A percentile compares a stretch with the other conserved stretches of the same genome.
These are phyloP conservation scores for Lasiodiplodia theobromae DNA, from an alignment of 2,329 filamentous ascomycete species.

Conservation along the genomic window DNA sequence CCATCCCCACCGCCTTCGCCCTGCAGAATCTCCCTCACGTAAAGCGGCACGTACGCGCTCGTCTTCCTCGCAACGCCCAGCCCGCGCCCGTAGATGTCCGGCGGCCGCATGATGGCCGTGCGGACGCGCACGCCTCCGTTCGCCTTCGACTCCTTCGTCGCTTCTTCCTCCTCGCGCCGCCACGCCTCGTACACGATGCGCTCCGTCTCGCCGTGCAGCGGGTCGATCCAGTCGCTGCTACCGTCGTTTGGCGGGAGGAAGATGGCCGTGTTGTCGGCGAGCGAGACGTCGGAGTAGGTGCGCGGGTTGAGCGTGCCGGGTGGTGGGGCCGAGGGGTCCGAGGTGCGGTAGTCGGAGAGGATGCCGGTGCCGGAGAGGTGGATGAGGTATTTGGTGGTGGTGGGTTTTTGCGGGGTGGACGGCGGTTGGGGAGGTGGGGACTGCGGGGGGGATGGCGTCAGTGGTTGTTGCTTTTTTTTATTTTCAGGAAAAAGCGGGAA, in stretches of 20 bases:
- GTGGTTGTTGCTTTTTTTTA: neutral
- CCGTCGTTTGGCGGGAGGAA: slow-evolving; percentile 53
- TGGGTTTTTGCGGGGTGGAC: slow-evolving; percentile 34
- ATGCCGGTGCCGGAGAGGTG: slow-evolving; percentile 65
- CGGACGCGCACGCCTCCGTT: slow-evolving; percentile 11
- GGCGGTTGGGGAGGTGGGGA: too few species aligned
- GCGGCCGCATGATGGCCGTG: slow-evolving; percentile 66
- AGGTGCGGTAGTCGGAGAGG: slow-evolving; percentile 42
- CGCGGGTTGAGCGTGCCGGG: slow-evolving; percentile 55
- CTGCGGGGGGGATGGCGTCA: neutral
- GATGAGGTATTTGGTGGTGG: slow-evolving; percentile 55
- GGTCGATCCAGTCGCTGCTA: slow-evolving; percentile 49
- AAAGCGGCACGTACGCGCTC: slow-evolving; percentile 61
- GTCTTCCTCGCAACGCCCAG: slow-evolving; percentile 63
- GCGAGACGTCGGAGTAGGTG: slow-evolving; percentile 65
- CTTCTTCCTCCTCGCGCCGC: neutral
- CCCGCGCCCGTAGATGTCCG: slow-evolving; percentile 68
- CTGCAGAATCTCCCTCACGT: slow-evolving; percentile 50
- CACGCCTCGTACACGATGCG: slow-evolving; percentile 65
- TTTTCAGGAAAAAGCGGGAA: too few species aligned
- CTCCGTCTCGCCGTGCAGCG: slow-evolving; percentile 72
- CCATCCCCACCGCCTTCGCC: slow-evolving; percentile 47
- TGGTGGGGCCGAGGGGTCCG: neutral
- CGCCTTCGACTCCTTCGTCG: too few species aligned
- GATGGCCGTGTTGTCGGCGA: slow-evolving; percentile 61